Evolutionary conservation across 148 eudicot genomes (phyloP), one percentile per base, ranked within the genome.

Genomic region (Rhododendron ovatum): DNA sequence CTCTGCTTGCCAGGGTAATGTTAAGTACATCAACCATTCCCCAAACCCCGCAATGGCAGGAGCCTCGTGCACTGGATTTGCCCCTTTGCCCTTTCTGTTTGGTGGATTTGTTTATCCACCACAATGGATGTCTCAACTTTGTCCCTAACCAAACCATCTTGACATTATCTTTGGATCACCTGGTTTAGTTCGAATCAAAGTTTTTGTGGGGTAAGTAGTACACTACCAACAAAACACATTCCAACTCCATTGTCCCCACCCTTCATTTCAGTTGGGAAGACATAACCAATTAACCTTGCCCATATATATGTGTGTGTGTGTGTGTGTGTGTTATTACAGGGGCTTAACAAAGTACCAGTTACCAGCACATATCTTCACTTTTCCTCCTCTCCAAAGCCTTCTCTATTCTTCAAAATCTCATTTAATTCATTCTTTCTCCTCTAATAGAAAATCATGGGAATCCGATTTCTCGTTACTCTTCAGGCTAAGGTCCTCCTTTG

Each of bases 391-490:
- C 47, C 45, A 37, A 57, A 18, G 1, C 45, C 28, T 14, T 61
- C 84, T 61, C 45, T 82, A 7, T 37, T 59, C 14, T n/a, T 20
- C 24, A 22, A 50, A 47, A 7, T 30, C 20, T 50, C 28, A n/a
- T 80, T 28, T 0, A 30, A 0, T 50, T 12, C 24, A 2, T 43
- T 4, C 20, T 50, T 50, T 26, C 81, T 55, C 15, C 53, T 20
- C 77, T 0, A 26, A n/a, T 7, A 39, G 61, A 76, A 41, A 73
- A 3, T 30, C 84, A 88, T 86, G 85, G 85, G 33, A 35, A 53
- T 67, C 57, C 45, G 45, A n/a, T 65, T 88, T 77, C 79, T 51
- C 41, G 15, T 55, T 17, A 67, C 73, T 39, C 37, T 69, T 51
- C 81, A 43, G 12, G 80, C 65, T 2, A 71, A 48, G 30, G 41